These are phyloP conservation scores for Beauveria brongniartii DNA, from an alignment of 2,329 filamentous ascomycete genomes.

Conservation along the genomic window DNA sequence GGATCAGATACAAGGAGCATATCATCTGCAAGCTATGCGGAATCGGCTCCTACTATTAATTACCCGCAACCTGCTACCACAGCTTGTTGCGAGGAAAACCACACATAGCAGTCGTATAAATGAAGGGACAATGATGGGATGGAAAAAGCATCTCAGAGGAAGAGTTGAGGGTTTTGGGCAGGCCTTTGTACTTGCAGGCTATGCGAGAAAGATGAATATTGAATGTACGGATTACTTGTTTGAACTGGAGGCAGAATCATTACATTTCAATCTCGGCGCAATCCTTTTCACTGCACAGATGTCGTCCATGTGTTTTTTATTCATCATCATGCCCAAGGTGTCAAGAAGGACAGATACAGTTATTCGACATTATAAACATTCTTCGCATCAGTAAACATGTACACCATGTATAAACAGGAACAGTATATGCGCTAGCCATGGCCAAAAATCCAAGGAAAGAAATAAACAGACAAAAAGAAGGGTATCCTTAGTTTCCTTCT, in stretches of 20 bases:
- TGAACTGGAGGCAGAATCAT: not conserved
- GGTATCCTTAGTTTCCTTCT: not conserved
- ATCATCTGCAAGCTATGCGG: not conserved
- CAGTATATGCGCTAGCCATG: not conserved
- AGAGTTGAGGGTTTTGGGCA: not conserved
- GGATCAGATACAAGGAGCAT: not conserved
- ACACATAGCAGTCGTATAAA: not conserved
- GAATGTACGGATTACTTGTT: not conserved
- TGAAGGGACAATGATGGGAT: not conserved
- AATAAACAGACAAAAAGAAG: slow-evolving; percentile 1
- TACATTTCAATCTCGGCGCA: not conserved
- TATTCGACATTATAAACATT: not conserved
- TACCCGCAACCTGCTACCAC: not conserved
- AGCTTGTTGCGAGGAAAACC: slow-evolving; percentile 1
- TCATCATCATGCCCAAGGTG: not conserved
- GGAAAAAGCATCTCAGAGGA: not conserved
- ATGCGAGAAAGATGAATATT: not conserved
- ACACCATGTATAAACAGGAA: not conserved
- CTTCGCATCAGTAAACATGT: not conserved
- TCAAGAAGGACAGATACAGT: not conserved
- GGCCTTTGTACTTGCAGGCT: not conserved
- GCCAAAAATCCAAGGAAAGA: not conserved
- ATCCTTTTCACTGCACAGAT: too few relatives aligned
- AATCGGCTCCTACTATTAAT: not conserved
- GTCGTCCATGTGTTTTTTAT: not conserved